Conservation (phyloP, 192 early-diverging fungal genomes). For the Gamsiella multidivaricata region DNA sequence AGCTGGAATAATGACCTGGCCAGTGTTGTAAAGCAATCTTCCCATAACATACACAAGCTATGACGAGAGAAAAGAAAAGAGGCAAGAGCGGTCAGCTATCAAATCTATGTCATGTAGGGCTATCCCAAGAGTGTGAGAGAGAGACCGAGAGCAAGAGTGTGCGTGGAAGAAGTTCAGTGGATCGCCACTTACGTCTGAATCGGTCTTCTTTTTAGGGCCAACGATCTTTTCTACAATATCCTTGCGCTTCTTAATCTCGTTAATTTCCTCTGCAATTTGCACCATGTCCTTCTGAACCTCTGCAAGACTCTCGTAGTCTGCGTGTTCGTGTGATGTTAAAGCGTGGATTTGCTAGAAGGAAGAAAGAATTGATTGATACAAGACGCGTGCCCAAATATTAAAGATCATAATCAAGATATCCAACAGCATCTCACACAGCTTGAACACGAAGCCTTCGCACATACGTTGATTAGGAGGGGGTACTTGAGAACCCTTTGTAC, state of each 20-base stretch:
- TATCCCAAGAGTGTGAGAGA: neutral
- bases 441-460: neutral
- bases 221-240: constrained; percentile 89
- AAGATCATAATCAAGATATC: no score
- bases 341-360: constrained; percentile 61
- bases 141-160: neutral
- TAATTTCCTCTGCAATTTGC: constrained; percentile 82
- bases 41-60: constrained; percentile 46
- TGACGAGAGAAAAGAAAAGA: neutral
- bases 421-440: no score
- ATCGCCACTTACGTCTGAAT: constrained; percentile 71
- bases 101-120: no score
- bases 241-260: constrained; percentile 87
- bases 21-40: no score
- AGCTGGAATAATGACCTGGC: no score
- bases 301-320: constrained; percentile 67
- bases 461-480: constrained; percentile 84
- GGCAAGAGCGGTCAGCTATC: neutral
- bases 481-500: constrained; percentile 98
- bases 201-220: constrained; percentile 72
- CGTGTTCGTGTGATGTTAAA: constrained; percentile 64
- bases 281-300: constrained; percentile 63
- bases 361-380: neutral
- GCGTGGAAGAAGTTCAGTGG: neutral
- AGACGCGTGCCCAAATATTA: constrained; percentile 1